Percentiles rank a stretch among this genome's conserved stretches.
Evolutionary conservation across 23 red algal genomes (phyloP).

Genomic region (Gracilaria gracilis): DNA sequence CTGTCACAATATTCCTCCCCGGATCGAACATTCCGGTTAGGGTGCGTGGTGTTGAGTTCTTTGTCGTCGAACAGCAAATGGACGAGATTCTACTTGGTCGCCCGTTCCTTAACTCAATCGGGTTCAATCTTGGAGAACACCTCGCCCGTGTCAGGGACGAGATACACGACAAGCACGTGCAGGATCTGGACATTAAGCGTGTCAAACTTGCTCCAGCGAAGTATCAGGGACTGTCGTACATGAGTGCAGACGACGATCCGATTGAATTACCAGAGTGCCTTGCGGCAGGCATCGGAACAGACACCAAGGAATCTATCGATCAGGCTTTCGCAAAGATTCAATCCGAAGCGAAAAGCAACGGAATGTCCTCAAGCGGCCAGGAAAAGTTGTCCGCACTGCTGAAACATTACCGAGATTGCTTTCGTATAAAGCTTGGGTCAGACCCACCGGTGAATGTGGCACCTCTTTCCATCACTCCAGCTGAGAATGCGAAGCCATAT

Average conservation of each 20-base stretch:
- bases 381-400: too few relatives aligned
- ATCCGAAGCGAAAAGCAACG: too few relatives aligned
- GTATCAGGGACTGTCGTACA: slow-evolving; percentile 1
- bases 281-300: neutral
- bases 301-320: neutral
- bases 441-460: neutral
- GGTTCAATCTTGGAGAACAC: slow-evolving; percentile 40
- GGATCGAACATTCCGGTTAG: too few relatives aligned
- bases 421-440: neutral
- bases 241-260: neutral
- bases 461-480: neutral
- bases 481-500: slow-evolving; percentile 9
- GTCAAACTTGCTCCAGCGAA: neutral
- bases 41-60: neutral
- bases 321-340: neutral
- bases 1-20: too few relatives aligned
- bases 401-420: too few relatives aligned
- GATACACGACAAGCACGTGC: neutral
- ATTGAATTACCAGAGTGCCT: slow-evolving; percentile 29
- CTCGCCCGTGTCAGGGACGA: neutral
- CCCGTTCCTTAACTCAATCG: slow-evolving; percentile 44
- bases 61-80: slow-evolving; percentile 29
- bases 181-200: neutral
- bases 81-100: slow-evolving; percentile 24
- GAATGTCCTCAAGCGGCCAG: too few relatives aligned